Evolutionary conservation across 1,284 basidiomycete genomes (phyloP).

Genomic region (Xerocomus cyaneibrunnescens): DNA sequence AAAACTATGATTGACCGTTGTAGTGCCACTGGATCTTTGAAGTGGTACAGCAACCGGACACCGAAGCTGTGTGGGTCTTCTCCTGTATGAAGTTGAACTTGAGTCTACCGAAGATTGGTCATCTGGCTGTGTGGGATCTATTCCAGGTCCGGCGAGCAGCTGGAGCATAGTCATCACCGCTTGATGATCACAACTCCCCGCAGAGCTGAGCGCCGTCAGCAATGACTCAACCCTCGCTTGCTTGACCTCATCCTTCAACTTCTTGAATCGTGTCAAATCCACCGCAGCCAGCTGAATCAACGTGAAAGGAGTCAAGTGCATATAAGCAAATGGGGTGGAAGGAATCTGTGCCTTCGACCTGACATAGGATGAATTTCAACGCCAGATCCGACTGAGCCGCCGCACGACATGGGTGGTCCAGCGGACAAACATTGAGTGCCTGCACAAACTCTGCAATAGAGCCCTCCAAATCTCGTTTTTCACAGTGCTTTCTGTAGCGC

Average conservation of each 20-base stretch:
- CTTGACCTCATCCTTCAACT: background rate
- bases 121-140: background rate
- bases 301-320: background rate
- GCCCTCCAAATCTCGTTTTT: background rate
- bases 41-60: background rate
- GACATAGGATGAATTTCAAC: background rate
- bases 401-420: background rate
- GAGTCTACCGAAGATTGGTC: background rate
- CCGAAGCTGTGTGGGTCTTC: background rate
- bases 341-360: background rate
- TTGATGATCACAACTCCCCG: background rate
- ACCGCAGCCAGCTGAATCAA: background rate
- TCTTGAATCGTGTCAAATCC: background rate
- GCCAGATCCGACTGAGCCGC: background rate
- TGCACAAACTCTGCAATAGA: background rate
- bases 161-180: background rate
- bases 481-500: background rate
- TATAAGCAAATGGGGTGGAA: background rate
- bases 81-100: background rate
- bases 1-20: background rate
- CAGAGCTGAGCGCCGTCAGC: background rate
- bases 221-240: background rate
- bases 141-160: background rate
- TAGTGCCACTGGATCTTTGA: background rate
- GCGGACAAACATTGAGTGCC: background rate